Conservation (phyloP, 495 filamentous ascomycete genomes). For the Thermochaetoides thermophila region DNA sequence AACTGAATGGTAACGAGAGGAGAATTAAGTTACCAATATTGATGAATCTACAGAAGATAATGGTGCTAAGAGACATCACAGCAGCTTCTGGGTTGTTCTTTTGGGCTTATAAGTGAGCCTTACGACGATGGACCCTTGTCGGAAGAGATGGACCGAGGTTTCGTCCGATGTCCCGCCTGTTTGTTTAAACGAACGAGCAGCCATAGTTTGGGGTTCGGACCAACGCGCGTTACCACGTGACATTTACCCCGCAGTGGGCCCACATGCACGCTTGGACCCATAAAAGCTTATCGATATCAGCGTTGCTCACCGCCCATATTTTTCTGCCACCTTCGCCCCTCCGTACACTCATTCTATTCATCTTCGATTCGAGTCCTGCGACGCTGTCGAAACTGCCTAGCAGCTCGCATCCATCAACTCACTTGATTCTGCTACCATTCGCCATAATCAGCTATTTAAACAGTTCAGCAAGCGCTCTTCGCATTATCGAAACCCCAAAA, state of each 20-base stretch:
- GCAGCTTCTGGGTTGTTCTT: too few species aligned
- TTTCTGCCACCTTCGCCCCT: constrained; percentile 12
- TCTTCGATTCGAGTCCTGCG: constrained; percentile 1
- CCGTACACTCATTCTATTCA: neutral
- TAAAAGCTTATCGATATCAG: too few species aligned
- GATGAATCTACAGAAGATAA: too few species aligned
- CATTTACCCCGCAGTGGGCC: neutral
- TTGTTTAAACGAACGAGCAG: too few species aligned
- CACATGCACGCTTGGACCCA: too few species aligned
- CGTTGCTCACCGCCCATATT: constrained; percentile 17
- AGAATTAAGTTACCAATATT: too few species aligned
- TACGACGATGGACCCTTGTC: too few species aligned
- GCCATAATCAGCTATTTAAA: neutral
- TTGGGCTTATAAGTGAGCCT: too few species aligned
- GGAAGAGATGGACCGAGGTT: too few species aligned
- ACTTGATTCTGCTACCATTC: neutral
- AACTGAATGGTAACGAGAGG: too few species aligned
- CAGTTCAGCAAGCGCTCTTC: neutral
- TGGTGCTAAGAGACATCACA: too few species aligned
- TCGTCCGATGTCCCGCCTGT: too few species aligned
- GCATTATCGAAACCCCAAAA: neutral
- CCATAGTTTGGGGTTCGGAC: neutral
- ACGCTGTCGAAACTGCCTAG: neutral
- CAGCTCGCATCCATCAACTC: neutral
- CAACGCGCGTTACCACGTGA: neutral